A percentile compares a stretch with the other conserved stretches of the same genome.
Conservation (phyloP, 225 moss, liverwort and hornwort genomes). For the Anthoceros angustus region DNA sequence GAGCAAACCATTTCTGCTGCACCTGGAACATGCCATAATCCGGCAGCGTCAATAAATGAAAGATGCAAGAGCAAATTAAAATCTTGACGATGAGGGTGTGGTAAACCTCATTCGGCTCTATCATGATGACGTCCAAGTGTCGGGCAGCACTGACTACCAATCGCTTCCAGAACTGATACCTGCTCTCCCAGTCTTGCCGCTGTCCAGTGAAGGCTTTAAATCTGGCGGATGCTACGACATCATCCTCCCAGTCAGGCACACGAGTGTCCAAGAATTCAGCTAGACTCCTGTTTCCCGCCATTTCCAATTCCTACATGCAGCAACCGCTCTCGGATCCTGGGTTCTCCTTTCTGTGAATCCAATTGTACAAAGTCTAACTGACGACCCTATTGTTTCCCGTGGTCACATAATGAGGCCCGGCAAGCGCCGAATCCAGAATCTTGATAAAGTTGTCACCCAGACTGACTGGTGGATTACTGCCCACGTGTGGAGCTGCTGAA, state of each 20-base stretch:
- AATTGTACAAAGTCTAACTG: too few relatives aligned
- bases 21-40: slow-evolving; percentile 32
- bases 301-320: neutral
- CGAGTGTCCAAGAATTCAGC: slow-evolving; percentile 38
- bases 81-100: neutral
- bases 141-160: slow-evolving; percentile 51
- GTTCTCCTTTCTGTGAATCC: neutral
- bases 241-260: slow-evolving; percentile 74
- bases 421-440: too few relatives aligned
- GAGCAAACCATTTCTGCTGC: slow-evolving; percentile 72
- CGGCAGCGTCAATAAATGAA: neutral
- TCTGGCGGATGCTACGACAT: slow-evolving; percentile 53
- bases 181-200: slow-evolving; percentile 67
- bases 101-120: slow-evolving; percentile 30
- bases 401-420: too few relatives aligned
- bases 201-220: slow-evolving; percentile 87
- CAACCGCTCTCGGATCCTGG: neutral
- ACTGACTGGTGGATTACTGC: too few relatives aligned
- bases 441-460: too few relatives aligned
- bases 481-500: too few relatives aligned
- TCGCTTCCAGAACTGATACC: slow-evolving; percentile 60
- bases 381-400: too few relatives aligned
- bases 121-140: slow-evolving; percentile 43
- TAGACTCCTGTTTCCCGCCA: slow-evolving; percentile 11
- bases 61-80: neutral